A percentile compares a stretch with the other conserved stretches of the same genome.
Evolutionary conservation across 2,329 filamentous ascomycete genomes (phyloP).

Genomic region (Orbilia oligospora): DNA sequence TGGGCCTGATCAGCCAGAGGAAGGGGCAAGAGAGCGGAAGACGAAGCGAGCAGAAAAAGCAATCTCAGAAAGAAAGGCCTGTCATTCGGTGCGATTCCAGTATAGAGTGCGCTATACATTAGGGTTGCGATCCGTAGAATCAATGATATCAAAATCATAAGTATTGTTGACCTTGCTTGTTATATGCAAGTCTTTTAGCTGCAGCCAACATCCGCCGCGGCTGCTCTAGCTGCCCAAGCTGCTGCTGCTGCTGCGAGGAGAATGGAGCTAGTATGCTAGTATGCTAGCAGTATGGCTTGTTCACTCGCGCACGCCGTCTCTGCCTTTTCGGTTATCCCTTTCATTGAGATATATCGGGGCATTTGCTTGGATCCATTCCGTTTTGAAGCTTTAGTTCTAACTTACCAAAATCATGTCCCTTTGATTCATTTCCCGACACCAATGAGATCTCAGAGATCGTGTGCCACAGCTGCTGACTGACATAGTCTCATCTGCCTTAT

Average conservation of each 20-base stretch:
- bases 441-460: constrained; percentile 55
- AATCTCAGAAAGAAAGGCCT: constrained; percentile 43
- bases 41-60: constrained; percentile 46
- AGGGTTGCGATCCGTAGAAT: constrained; percentile 58
- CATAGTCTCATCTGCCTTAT: constrained; percentile 55
- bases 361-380: constrained; percentile 41
- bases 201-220: constrained; percentile 53
- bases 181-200: constrained; percentile 48
- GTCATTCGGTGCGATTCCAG: constrained; percentile 52
- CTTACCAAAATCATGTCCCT: constrained; percentile 52
- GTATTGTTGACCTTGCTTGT: constrained; percentile 56
- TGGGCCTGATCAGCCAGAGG: constrained; percentile 26
- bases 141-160: constrained; percentile 54
- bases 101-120: constrained; percentile 60
- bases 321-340: constrained; percentile 44
- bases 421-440: constrained; percentile 60
- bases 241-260: constrained; percentile 26
- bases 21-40: constrained; percentile 27
- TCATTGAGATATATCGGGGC: constrained; percentile 55
- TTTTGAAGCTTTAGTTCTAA: constrained; percentile 50
- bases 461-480: constrained; percentile 58
- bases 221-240: constrained; percentile 15
- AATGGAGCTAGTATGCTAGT: constrained; percentile 38
- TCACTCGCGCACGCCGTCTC: constrained; percentile 41
- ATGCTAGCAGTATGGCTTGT: neutral